Evolutionary conservation across 169 alveolate species (phyloP), one percentile per base, ranked within the genome.

Genomic region (Fabrea salina): DNA sequence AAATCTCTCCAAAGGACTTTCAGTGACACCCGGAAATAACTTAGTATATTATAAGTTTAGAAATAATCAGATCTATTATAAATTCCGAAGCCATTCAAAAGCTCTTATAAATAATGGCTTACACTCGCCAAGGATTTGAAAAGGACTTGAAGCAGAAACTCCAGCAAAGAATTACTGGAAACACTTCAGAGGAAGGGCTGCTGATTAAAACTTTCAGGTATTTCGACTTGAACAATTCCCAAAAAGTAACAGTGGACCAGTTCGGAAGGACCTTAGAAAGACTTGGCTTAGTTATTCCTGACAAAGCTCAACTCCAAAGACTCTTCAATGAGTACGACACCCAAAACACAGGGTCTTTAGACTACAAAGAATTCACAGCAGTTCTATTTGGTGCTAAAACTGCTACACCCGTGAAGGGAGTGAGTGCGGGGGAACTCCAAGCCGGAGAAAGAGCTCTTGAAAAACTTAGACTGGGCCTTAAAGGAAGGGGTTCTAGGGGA

Each of bases 401-500:
- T n/a, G n/a, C n/a, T n/a, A n/a, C 71, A 13, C 32, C 49, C 6
- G n/a, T n/a, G n/a, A n/a, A n/a, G n/a, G n/a, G n/a, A n/a, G n/a
- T n/a, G 16, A 11, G 16, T 44, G 53, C 11, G 53, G 16, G 22
- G 16, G 53, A 44, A 78, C 83, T 5, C 8, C 11, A 33, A 54
- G 30, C 35, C 25, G 67, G 68, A 5, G 51, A 50, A 72, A 53
- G 47, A 33, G 56, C 57, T 51, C 39, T 72, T 57, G 32, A 72
- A 40, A 33, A 51, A 0, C 81, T 85, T 56, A 70, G 92, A 76
- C 41, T 39, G 25, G 79, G 80, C 53, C 37, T 86, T 25, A 33
- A 47, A 22, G 27, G 83, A 32, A 79, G 92, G 51, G 94, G 94
- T 13, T 80, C 91, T 4, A 58, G 86, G 56, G 94, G 94, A n/a